Conservation (phyloP, 2,329 filamentous ascomycete species). For the Grosmannia huntii region DNA sequence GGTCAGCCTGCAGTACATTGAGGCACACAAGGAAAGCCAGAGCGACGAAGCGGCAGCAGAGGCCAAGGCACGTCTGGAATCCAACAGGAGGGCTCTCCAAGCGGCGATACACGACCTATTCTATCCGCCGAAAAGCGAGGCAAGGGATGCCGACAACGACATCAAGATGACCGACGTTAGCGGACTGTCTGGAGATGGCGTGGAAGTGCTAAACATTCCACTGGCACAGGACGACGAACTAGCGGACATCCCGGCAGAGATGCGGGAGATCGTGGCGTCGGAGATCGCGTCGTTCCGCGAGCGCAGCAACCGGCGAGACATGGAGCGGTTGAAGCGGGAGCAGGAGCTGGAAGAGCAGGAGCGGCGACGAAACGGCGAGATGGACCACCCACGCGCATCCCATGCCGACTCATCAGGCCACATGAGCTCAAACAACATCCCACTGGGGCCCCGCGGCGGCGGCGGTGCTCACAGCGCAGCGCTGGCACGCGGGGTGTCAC, state of each 20-base stretch:
- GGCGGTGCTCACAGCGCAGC: background rate
- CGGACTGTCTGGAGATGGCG: constrained; percentile 41
- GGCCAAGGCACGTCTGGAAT: constrained; percentile 55
- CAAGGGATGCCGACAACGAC: constrained; percentile 53
- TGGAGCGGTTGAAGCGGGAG: constrained; percentile 76
- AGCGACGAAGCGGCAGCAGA: constrained; percentile 52
- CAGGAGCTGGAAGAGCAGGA: constrained; percentile 88
- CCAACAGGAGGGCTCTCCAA: constrained; percentile 54
- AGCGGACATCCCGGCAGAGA: constrained; percentile 87
- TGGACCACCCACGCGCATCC: constrained; percentile 35
- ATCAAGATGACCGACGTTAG: constrained; percentile 51
- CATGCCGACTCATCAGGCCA: constrained; percentile 60
- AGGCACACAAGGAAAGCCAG: constrained; percentile 59
- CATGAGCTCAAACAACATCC: constrained; percentile 56
- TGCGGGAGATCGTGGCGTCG: constrained; percentile 85
- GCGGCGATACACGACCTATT: constrained; percentile 59
- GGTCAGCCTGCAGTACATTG: constrained; percentile 71
- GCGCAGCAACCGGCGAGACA: constrained; percentile 72
- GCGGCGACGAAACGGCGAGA: constrained; percentile 50
- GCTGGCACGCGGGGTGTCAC: background rate
- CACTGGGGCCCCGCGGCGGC: constrained; percentile 54
- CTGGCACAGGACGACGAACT: constrained; percentile 83
- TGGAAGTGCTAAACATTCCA: constrained; percentile 83
- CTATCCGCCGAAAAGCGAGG: constrained; percentile 44
- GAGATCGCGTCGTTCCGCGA: constrained; percentile 94